A percentile compares a stretch with the other conserved stretches of the same genome.
phyloP scores from a whole-genome alignment of 108 stramenopile genomes.

The Phaeodactylum tricornutum region DNA sequence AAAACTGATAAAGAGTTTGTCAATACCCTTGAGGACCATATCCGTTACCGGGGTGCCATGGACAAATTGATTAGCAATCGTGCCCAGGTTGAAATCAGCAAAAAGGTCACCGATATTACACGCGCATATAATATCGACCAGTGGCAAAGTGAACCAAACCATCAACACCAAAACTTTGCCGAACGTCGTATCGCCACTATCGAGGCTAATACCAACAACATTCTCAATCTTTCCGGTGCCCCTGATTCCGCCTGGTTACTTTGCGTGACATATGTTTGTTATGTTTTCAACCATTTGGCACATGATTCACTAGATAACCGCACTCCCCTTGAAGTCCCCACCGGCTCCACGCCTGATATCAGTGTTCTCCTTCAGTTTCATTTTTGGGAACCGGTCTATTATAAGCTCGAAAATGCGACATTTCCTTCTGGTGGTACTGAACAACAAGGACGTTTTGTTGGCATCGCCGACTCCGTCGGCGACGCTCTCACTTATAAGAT shows the following conservation, averaged over 20 bases:
- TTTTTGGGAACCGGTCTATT: slow-evolving; percentile 12
- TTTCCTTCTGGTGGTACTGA: background rate
- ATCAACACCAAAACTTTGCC: slow-evolving; percentile 18
- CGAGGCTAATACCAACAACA: slow-evolving; percentile 7
- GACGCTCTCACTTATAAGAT: slow-evolving; percentile 18
- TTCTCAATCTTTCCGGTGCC: slow-evolving; percentile 14
- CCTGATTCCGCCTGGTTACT: slow-evolving; percentile 15
- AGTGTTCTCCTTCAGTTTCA: slow-evolving; percentile 6
- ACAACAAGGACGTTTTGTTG: slow-evolving; percentile 11
- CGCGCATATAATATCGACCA: slow-evolving; percentile 5
- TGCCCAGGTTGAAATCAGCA: slow-evolving; percentile 11
- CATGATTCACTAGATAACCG: background rate
- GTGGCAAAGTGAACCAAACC: slow-evolving; percentile 11
- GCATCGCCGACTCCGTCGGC: slow-evolving; percentile 22
- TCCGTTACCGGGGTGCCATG: slow-evolving; percentile 12
- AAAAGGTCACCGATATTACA: slow-evolving; percentile 1
- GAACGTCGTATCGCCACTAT: slow-evolving; percentile 8
- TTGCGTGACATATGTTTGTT: slow-evolving; percentile 8
- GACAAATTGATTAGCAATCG: slow-evolving; percentile 5
- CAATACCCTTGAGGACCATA: slow-evolving; percentile 12
- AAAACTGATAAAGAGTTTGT: slow-evolving; percentile 9
- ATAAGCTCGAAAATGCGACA: background rate
- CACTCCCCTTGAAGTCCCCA: no score
- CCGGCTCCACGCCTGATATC: slow-evolving; percentile 16
- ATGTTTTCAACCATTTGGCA: slow-evolving; percentile 6